Base-by-base conservation (phyloP, 78 protist genomes). In the Cavenderia fasciculata region DNA sequence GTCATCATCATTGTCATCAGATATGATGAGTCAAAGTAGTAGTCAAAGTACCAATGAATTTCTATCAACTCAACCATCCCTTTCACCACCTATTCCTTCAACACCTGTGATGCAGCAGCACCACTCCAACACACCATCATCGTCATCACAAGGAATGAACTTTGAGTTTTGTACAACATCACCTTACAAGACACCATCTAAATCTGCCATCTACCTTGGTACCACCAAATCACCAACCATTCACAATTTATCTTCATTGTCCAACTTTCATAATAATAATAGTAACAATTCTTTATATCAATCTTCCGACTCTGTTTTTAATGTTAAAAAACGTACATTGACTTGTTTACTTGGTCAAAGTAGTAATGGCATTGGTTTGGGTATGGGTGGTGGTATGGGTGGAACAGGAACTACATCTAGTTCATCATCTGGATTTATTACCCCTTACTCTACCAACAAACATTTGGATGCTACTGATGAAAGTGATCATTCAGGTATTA, bases 161-260 rank as follows among this genome's bases (percentile, higher is more conserved):
- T n/a, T 71, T 3, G 78, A 71, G 46, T 31, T 31, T 31, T 51
- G 18, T 51, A 11, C 46, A 21, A 46, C 65, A 10, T 78, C 88
- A 40, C 88, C 88, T 7, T 79, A 79, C 38, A 79, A 79, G 41
- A 79, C 88, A 51, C 88, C 88, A 65, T 49, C 68, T n/a, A 74
- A 74, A 59, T 44, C 59, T 12, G 12, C 54, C 54, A 49, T 18
- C 27, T 49, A 12, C 54, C 12, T 14, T 49, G 54, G 54, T 14
- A 49, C 27, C 54, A 18, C 54, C 27, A 18, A 12, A 49, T 38
- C 33, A 63, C 38, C 72, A 40, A n/a, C 18, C 47, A 38, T 47
- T 36, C 54, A 40, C 47, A 38, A n/a, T 63, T 43, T 63, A 4
- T 11, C 72, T 7, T 4, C 51, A 34, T 40, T 40, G n/a, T n/a